These are phyloP conservation scores for Penicillium sp. DNA, from an alignment of 2,329 filamentous ascomycete genomes.

Conservation along the genomic window DNA sequence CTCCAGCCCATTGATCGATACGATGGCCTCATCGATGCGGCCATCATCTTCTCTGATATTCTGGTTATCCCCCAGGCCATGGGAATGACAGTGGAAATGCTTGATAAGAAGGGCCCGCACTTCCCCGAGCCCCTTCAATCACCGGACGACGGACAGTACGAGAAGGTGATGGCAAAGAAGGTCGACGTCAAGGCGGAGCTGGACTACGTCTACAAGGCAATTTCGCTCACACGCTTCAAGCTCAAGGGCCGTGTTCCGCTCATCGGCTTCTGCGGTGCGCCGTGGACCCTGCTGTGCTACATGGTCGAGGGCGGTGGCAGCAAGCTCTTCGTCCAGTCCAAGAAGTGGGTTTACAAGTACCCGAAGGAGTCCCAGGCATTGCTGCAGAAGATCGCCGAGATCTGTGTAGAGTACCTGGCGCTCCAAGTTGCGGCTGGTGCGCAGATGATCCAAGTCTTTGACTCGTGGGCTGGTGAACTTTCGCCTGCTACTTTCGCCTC, in stretches of 20 bases:
- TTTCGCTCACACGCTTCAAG: conserved; percentile 86
- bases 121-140: conserved; percentile 81
- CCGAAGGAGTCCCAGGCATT: conserved; percentile 75
- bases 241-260: conserved; percentile 83
- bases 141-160: conserved; percentile 81
- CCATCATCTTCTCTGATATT: conserved; percentile 99
- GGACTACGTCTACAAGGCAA: conserved; percentile 93
- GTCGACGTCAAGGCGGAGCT: conserved; percentile 85
- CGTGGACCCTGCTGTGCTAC: conserved; percentile 96
- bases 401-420: conserved; percentile 93
- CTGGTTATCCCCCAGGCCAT: conserved; percentile 96
- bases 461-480: conserved; percentile 96
- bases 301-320: conserved; percentile 98
- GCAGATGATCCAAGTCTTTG: conserved; percentile 95
- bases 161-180: conserved; percentile 68
- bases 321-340: conserved; percentile 90
- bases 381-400: conserved; percentile 85
- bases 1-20: conserved; percentile 93
- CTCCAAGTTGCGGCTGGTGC: conserved; percentile 90
- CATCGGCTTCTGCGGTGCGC: conserved; percentile 94
- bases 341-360: conserved; percentile 96
- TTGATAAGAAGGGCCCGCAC: conserved; percentile 93
- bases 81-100: conserved; percentile 98
- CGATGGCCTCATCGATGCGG: conserved; percentile 85
- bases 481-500: conserved; percentile 78